Evolutionary conservation across 306 rosid species (phyloP).

Genomic region (Alnus glutinosa): DNA sequence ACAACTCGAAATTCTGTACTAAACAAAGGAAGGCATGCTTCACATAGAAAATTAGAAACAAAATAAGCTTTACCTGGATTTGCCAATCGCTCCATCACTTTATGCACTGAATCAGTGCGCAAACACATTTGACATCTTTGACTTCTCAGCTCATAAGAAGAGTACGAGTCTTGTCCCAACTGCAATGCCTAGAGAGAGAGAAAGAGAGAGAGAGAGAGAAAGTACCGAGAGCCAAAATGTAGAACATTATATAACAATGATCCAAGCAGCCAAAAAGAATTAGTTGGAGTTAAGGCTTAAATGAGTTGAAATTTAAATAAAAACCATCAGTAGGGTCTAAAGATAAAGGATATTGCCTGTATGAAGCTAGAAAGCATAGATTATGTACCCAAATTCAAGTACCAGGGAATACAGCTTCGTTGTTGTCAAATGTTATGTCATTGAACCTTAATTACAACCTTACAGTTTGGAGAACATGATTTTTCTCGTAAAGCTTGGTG

Average conservation of each 20-base stretch:
- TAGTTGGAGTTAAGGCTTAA: background rate
- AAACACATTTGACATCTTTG: slow-evolving; percentile 98
- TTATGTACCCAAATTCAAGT: background rate
- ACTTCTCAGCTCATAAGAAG: slow-evolving; percentile 69
- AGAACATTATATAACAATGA: background rate
- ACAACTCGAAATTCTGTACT: background rate
- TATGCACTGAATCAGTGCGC: slow-evolving; percentile 82
- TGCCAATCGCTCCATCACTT: slow-evolving; percentile 97
- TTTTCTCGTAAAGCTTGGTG: background rate
- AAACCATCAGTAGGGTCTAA: background rate
- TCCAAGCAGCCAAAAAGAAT: background rate
- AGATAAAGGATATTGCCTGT: background rate
- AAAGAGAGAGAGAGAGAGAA: slow-evolving; percentile 22
- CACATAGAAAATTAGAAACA: slow-evolving; percentile 4
- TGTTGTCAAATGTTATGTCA: background rate
- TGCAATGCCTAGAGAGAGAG: slow-evolving; percentile 73
- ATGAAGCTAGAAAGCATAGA: background rate
- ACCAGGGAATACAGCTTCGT: background rate
- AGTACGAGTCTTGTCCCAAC: slow-evolving; percentile 73
- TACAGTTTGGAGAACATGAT: slow-evolving; percentile 5
- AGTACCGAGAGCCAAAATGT: slow-evolving; percentile 1
- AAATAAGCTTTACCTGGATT: slow-evolving; percentile 55
- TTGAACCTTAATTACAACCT: background rate
- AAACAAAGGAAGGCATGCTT: slow-evolving; percentile 11
- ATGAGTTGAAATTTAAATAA: background rate